These are phyloP conservation scores for Gloeostereum incarnatum DNA, from an alignment of 768 basidiomycete species.

Conservation along the genomic window DNA sequence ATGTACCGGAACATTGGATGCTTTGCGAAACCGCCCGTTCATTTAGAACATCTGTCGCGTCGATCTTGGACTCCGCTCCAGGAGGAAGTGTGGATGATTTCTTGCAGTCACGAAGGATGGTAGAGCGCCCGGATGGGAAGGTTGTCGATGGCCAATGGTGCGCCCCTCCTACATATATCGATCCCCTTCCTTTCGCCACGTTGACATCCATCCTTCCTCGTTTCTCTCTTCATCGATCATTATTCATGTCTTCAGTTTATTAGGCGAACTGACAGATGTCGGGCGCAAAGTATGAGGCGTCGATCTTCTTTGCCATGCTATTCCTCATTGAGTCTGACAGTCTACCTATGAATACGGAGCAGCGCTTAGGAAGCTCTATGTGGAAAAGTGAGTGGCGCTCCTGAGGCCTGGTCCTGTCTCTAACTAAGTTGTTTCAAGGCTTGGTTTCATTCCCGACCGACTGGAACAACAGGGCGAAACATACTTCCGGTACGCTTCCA, in stretches of 20 bases:
- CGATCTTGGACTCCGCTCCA: constrained; percentile 1
- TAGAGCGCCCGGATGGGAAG: constrained; percentile 50
- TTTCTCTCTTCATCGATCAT: constrained; percentile 2
- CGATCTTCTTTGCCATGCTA: not conserved
- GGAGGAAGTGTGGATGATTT: constrained; percentile 20
- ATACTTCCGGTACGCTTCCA: constrained; percentile 48
- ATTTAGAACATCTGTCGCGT: constrained; percentile 35
- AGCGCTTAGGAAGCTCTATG: constrained; percentile 52
- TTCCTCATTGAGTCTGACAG: constrained; percentile 20
- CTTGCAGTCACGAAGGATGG: constrained; percentile 32
- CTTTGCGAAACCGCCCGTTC: constrained; percentile 49
- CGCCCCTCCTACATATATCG: constrained; percentile 11
- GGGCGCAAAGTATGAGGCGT: constrained; percentile 60
- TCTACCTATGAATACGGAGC: constrained; percentile 58
- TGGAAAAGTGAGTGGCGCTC: constrained; percentile 40
- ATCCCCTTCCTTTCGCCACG: not conserved
- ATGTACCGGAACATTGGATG: constrained; percentile 60
- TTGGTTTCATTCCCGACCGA: constrained; percentile 53
- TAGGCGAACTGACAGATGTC: constrained; percentile 65
- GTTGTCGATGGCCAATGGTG: constrained; percentile 56
- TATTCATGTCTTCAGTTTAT: constrained; percentile 30
- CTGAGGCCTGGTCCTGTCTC: not conserved
- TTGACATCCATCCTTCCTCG: not conserved
- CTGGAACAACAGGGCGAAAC: constrained; percentile 32
- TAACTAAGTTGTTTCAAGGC: constrained; percentile 24